Base-by-base conservation (phyloP, 305 asterid genomes). In the Solanum hybrid region DNA sequence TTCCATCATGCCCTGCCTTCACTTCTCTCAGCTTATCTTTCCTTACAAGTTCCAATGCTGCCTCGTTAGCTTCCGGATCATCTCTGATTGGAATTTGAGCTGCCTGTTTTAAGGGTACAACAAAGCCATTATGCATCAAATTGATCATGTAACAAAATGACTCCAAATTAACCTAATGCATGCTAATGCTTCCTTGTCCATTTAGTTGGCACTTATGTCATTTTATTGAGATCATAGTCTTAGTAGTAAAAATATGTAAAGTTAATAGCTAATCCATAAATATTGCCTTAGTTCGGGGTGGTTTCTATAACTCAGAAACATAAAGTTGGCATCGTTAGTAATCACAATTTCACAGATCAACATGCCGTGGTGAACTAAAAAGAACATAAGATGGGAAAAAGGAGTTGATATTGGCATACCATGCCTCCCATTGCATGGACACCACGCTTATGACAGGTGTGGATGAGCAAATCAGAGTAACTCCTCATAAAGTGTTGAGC, bases 351-450 rank as follows among this genome's bases (percentile, higher is more conserved):
- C 60, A 20, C 4, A 12, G 81, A 34, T 35, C 38, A 34, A 34
- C 82, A 34, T 77, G 42, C 46, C 16, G 2, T 10, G 20, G 17
- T 78, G 56, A 78, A 78, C 31, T 36, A 46, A 82, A 26, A 27
- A 29, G 38, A 81, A 5, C 26, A 46, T 82, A 42, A 81, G 22
- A 81, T 16, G 17, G 8, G 8, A 27, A 9, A 82, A 42, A 42
- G 4, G 40, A 17, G 29, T 10, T 14, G 8, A 82, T 20, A 84
- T 84, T 51, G 40, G 3, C 90, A 27, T 91, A 95, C 98, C 99
- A 97, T 97, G 26, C 99, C 99, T 56, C 99, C 99, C 98, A 97
- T 96, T 87, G 98, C 99, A 14, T 97, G 99, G 6, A 95, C 99
- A 2, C 98, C 97, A 0, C 98, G 98, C 37, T 95, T 87, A 72